These are phyloP conservation scores for Apiospora hydei DNA, from an alignment of 2,329 filamentous ascomycete species.

Conservation along the genomic window DNA sequence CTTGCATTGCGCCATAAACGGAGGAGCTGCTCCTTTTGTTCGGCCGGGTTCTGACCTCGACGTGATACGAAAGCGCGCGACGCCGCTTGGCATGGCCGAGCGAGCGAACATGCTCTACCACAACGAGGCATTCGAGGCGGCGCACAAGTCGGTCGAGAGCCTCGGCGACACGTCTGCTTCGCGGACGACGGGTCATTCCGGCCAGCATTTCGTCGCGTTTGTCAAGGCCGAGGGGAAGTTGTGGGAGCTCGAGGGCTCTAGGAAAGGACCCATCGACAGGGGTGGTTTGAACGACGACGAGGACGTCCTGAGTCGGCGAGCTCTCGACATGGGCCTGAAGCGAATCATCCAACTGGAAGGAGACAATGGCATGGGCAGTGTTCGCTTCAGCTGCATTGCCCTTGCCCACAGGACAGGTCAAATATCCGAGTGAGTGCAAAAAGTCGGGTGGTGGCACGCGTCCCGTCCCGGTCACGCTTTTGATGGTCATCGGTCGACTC, in stretches of 20 bases:
- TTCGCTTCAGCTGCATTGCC: conserved; percentile 49
- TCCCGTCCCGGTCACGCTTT: not conserved
- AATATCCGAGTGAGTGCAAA: not conserved
- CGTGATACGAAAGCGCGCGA: conserved; percentile 66
- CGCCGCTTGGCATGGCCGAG: conserved; percentile 64
- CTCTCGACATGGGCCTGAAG: conserved; percentile 66
- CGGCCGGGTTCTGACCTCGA: conserved; percentile 61
- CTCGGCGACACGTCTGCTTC: conserved; percentile 73
- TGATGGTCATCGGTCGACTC: not conserved
- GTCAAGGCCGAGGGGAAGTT: conserved; percentile 71
- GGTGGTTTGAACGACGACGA: conserved; percentile 61
- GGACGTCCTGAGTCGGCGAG: conserved; percentile 71
- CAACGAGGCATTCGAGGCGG: conserved; percentile 72
- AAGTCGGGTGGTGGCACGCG: not conserved
- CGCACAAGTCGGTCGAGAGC: conserved; percentile 73
- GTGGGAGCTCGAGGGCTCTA: conserved; percentile 81
- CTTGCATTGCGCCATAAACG: conserved; percentile 77
- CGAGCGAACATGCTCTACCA: conserved; percentile 77
- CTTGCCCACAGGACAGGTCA: conserved; percentile 39
- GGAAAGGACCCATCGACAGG: conserved; percentile 76
- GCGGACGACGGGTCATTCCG: conserved; percentile 64
- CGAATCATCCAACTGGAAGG: conserved; percentile 50
- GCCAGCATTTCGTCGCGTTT: conserved; percentile 84
- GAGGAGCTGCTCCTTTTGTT: conserved; percentile 64
- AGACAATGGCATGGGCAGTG: conserved; percentile 41